Evolutionary conservation across 768 basidiomycete genomes (phyloP).

Genomic region (Chiua virens): DNA sequence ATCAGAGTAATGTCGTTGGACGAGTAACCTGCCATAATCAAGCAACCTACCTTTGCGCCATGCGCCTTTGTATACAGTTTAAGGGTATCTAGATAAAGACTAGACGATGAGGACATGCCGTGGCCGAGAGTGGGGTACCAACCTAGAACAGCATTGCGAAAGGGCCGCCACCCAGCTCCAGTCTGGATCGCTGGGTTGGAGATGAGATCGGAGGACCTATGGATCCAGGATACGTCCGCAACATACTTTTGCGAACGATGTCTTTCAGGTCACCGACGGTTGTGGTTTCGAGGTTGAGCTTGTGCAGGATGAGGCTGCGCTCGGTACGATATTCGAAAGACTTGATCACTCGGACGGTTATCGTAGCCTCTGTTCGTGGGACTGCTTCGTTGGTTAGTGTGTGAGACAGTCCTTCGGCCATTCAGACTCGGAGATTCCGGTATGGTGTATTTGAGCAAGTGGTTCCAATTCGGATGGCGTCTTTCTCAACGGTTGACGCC

Average conservation of each 20-base stretch:
- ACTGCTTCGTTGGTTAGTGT: slow-evolving; percentile 61
- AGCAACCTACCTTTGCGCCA: slow-evolving; percentile 73
- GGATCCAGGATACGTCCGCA: neutral
- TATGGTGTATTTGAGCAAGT: neutral
- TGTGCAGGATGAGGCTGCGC: slow-evolving; percentile 79
- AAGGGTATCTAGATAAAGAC: slow-evolving; percentile 66
- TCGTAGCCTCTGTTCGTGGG: slow-evolving; percentile 73
- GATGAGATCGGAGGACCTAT: slow-evolving; percentile 5
- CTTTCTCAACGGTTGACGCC: no score
- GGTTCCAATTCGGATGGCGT: slow-evolving; percentile 28
- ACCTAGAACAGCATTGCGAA: slow-evolving; percentile 73
- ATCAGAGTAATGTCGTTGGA: neutral
- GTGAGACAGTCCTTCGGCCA: slow-evolving; percentile 40
- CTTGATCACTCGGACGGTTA: slow-evolving; percentile 93
- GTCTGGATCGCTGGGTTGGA: slow-evolving; percentile 60
- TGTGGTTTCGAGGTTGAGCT: slow-evolving; percentile 74
- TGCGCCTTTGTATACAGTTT: slow-evolving; percentile 96
- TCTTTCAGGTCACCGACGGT: slow-evolving; percentile 82
- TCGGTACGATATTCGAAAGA: slow-evolving; percentile 92
- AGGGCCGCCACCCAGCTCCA: slow-evolving; percentile 86
- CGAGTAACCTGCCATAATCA: neutral
- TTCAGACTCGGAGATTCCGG: slow-evolving; percentile 5
- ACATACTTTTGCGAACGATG: slow-evolving; percentile 61
- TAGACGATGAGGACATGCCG: neutral
- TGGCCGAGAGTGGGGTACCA: neutral